A percentile compares a stretch with the other conserved stretches of the same genome.
Conservation (phyloP, 768 basidiomycete genomes). For the Leucosporidium yakuticum region DNA sequence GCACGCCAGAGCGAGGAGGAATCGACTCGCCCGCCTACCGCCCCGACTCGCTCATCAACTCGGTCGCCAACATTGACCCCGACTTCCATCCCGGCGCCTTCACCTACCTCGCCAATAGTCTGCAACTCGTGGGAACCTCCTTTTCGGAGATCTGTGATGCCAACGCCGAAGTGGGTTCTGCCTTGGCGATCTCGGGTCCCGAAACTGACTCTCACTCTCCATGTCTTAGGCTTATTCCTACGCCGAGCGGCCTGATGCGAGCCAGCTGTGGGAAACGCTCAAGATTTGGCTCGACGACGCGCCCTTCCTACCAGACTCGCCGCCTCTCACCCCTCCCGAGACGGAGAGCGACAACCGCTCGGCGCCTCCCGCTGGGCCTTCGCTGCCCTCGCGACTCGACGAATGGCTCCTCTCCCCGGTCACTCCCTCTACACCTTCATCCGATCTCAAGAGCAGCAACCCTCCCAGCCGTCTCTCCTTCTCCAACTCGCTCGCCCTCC, state of each 20-base stretch:
- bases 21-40: constrained; percentile 18
- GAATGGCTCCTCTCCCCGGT: constrained; percentile 4
- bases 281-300: constrained; percentile 26
- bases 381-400: not conserved
- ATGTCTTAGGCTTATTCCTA: constrained; percentile 5
- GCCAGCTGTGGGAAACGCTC: constrained; percentile 27
- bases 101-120: constrained; percentile 23
- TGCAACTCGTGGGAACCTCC: constrained; percentile 5
- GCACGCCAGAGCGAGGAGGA: not conserved
- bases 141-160: constrained; percentile 24
- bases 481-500: not conserved
- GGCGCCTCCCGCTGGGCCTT: no score
- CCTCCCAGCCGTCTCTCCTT: constrained; percentile 1
- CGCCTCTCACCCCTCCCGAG: not conserved
- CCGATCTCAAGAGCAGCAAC: not conserved
- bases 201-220: no score
- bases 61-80: constrained; percentile 19
- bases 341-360: not conserved
- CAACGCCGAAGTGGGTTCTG: constrained; percentile 11
- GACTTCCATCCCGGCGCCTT: constrained; percentile 23
- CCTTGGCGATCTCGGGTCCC: no score
- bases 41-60: constrained; percentile 11
- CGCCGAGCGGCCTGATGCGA: constrained; percentile 21
- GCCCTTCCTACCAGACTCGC: constrained; percentile 9
- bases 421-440: not conserved